These are phyloP conservation scores for Cudoniella acicularis DNA, from an alignment of 495 filamentous ascomycete genomes.

Conservation along the genomic window DNA sequence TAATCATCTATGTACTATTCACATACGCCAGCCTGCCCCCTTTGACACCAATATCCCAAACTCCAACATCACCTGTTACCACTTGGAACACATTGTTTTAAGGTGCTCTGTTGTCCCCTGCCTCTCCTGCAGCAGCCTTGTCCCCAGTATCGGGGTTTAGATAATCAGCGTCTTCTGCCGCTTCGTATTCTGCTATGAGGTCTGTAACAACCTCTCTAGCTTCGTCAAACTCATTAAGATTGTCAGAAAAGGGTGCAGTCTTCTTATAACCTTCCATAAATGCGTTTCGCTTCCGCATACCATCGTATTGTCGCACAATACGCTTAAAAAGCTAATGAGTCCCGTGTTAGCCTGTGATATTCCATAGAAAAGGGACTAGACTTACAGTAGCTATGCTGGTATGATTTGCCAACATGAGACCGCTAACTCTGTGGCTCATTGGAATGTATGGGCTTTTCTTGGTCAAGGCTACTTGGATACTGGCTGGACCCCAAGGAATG, in stretches of 20 bases:
- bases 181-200: conserved; percentile 90
- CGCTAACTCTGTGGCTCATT: conserved; percentile 87
- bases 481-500: conserved; percentile 98
- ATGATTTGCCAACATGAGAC: conserved; percentile 96
- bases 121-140: conserved; percentile 17
- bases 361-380: background rate
- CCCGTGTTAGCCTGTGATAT: conserved; percentile 12
- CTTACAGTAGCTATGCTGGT: conserved; percentile 87
- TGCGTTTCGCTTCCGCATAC: conserved; percentile 90
- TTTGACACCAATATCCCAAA: conserved; percentile 1
- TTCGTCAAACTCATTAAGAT: conserved; percentile 93
- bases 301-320: conserved; percentile 84
- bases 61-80: conserved; percentile 1
- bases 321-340: conserved; percentile 73
- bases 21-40: conserved; percentile 9
- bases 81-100: conserved; percentile 4
- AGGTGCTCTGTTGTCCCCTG: conserved; percentile 21
- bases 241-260: conserved; percentile 84
- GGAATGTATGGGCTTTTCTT: conserved; percentile 94
- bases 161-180: conserved; percentile 85
- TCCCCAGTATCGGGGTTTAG: conserved; percentile 37
- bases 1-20: conserved; percentile 18
- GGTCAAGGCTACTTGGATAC: conserved; percentile 93
- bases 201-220: conserved; percentile 84
- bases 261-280: conserved; percentile 96